Evolutionary conservation across 2,329 filamentous ascomycete species (phyloP).

Genomic region (Paraconiothyrium brasiliense): DNA sequence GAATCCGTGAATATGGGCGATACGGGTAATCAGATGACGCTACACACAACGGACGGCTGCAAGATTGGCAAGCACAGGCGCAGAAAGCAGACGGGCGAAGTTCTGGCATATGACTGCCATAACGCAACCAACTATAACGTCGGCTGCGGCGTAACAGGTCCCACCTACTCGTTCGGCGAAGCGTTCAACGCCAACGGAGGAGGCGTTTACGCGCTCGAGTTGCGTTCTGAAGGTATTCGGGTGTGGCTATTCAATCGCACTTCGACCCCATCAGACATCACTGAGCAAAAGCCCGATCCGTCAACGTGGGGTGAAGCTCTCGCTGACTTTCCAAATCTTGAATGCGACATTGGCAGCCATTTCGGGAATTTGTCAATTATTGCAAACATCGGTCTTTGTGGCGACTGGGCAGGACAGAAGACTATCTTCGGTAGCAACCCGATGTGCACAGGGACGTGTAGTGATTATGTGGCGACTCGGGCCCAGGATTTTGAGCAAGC

Average conservation of each 20-base stretch:
- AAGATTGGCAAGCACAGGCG: constrained; percentile 25
- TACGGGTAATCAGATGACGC: constrained; percentile 35
- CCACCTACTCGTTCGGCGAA: constrained; percentile 29
- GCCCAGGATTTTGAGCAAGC: constrained; percentile 31
- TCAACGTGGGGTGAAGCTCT: constrained; percentile 31
- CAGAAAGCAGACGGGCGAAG: constrained; percentile 53
- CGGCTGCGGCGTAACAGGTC: constrained; percentile 46
- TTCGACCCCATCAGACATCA: constrained; percentile 24
- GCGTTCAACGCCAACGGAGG: constrained; percentile 42
- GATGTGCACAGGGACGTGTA: constrained; percentile 56
- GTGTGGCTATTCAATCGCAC: constrained; percentile 52
- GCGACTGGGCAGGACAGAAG: constrained; percentile 62
- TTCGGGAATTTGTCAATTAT: constrained; percentile 44
- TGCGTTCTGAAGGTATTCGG: constrained; percentile 46
- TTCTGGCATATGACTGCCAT: constrained; percentile 55
- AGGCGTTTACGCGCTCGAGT: constrained; percentile 49
- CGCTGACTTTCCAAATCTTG: constrained; percentile 47
- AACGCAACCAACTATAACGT: constrained; percentile 33
- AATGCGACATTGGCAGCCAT: constrained; percentile 55
- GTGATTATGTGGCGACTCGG: constrained; percentile 29
- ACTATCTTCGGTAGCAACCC: constrained; percentile 28
- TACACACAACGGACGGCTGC: constrained; percentile 38
- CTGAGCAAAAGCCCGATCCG: constrained; percentile 23
- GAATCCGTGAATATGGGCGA: constrained; percentile 36
- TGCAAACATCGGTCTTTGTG: constrained; percentile 62